Evolutionary conservation across 192 early-diverging fungal species (phyloP).

Genomic region (Backusella circina): DNA sequence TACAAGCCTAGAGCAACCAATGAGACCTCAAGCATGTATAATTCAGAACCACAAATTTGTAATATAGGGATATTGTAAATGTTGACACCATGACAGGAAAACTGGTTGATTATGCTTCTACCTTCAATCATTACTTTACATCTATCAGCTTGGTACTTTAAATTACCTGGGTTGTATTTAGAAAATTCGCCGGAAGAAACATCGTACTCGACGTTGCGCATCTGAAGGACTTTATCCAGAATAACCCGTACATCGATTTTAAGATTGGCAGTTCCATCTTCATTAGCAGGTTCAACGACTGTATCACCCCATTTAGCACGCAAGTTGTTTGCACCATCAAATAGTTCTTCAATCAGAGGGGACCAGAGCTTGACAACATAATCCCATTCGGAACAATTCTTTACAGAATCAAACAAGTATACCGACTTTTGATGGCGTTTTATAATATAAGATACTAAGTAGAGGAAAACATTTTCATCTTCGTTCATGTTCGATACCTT

Average conservation of each 20-base stretch:
- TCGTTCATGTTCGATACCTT: neutral
- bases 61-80: neutral
- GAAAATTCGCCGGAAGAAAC: slow-evolving; percentile 1
- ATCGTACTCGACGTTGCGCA: neutral
- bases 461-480: neutral
- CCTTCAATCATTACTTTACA: slow-evolving; percentile 13
- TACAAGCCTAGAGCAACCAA: slow-evolving; percentile 1
- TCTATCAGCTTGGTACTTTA: neutral
- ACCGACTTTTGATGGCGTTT: neutral
- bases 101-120: neutral
- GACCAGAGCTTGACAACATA: neutral
- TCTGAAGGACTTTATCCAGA: neutral
- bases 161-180: neutral
- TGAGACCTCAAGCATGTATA: neutral
- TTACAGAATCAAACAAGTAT: neutral
- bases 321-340: neutral
- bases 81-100: neutral
- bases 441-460: neutral
- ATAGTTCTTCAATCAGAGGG: neutral
- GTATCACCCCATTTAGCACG: slow-evolving; percentile 4
- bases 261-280: neutral
- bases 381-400: slow-evolving; percentile 1
- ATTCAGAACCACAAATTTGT: slow-evolving; percentile 2
- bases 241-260: neutral
- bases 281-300: neutral